Base-by-base conservation (phyloP, 139 green algal species). In the Picochlorum sp. region DNA sequence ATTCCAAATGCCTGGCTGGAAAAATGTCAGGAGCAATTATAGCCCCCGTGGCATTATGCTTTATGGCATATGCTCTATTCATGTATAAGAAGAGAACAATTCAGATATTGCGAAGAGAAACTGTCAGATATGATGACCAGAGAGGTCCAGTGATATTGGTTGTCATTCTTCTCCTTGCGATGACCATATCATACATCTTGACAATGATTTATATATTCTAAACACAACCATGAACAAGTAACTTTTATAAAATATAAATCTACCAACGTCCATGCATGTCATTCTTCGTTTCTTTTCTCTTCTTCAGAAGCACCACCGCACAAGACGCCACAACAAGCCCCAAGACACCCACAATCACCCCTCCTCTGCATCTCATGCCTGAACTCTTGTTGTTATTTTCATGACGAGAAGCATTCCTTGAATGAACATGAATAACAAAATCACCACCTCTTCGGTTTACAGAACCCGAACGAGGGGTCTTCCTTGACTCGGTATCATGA, bases 121-220 rank as follows among this genome's bases (percentile, higher is more conserved):
- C 69, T 1, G 78, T 83, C 28, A 76, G 87, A 2, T 92, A 86
- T 67, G 87, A 95, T 70, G 87, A 92, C 70, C 81, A 89, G 66
- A 62, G 68, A 18, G 87, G 86, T 3, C 86, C 87, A n/a, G 66
- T 86, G 2, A 31, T 78, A 20, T 77, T 95, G 26, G 77, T 80
- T n/a, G 20, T 81, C 38, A 70, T 78, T 44, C 65, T 78, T 11
- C 20, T 67, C 9, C 8, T 31, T 14, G 67, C 49, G 24, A 66
- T 65, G 55, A 34, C 64, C 44, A 62, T 47, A 38, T 50, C 67
- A 3, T 73, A 73, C 45, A 45, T 66, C 58, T 18, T 73, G 15
- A 50, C 45, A 21, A 30, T 73, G 24, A 65, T 73, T 31, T 73
- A 59, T 4, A 26, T 65, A 11, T 73, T 73, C n/a, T 62, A 73